Evolutionary conservation across 495 filamentous ascomycete genomes (phyloP).

Genomic region (Rostrohypoxylon terebratum): DNA sequence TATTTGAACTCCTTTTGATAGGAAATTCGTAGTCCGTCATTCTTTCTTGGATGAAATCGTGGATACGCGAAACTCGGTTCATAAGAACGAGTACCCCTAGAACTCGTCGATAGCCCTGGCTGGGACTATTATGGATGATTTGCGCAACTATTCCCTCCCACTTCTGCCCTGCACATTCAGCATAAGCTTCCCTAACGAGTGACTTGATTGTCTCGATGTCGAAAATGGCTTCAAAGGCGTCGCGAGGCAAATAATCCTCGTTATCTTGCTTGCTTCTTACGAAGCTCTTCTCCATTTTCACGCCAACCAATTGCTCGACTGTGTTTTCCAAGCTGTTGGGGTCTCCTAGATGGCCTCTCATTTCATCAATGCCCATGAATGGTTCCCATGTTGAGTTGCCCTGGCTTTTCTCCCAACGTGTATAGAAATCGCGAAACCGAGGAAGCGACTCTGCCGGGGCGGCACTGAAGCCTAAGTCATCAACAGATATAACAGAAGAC

Average conservation of each 20-base stretch:
- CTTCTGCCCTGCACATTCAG: background rate
- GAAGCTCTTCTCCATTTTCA: background rate
- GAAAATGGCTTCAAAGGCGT: background rate
- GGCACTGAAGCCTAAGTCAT: background rate
- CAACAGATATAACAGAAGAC: background rate
- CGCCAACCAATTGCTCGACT: background rate
- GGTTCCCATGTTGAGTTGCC: background rate
- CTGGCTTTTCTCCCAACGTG: background rate
- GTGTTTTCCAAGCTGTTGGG: background rate
- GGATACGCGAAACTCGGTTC: background rate
- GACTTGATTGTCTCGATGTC: background rate
- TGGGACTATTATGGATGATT: background rate
- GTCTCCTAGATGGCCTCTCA: background rate
- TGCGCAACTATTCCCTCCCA: background rate
- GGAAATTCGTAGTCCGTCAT: background rate
- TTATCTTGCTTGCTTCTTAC: background rate
- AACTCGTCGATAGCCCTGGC: background rate
- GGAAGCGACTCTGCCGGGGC: background rate
- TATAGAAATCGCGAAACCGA: background rate
- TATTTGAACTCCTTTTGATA: background rate
- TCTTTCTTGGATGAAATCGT: background rate
- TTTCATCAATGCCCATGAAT: background rate
- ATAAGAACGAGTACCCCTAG: background rate
- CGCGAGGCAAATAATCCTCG: background rate
- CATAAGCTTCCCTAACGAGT: background rate